Percentiles rank a stretch among this genome's conserved stretches.
Evolutionary conservation across 805 yeast species (phyloP).

Genomic region (Yamadazyma phyllophila): DNA sequence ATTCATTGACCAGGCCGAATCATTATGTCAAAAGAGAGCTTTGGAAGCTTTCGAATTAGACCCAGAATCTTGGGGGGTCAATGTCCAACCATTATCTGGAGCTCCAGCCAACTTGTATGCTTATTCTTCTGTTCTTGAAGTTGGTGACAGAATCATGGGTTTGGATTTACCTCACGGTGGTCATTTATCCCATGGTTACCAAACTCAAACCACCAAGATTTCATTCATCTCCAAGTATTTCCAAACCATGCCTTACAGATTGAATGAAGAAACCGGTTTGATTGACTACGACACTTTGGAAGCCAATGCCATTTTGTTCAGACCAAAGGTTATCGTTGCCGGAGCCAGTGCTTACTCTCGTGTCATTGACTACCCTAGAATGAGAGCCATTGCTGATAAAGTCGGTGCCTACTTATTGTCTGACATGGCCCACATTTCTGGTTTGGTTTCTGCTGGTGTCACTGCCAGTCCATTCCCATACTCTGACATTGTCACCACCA

Average conservation of each 20-base stretch:
- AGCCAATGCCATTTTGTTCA: conserved; percentile 82
- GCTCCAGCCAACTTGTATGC: conserved; percentile 98
- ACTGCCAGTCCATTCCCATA: conserved; percentile 95
- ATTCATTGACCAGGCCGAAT: conserved; percentile 91
- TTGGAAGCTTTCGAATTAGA: conserved; percentile 80
- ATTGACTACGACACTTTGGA: conserved; percentile 96
- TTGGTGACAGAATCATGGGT: conserved; percentile 97
- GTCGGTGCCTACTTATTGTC: conserved; percentile 95
- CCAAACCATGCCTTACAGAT: conserved; percentile 98
- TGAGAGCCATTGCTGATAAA: conserved; percentile 94
- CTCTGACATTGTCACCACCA: conserved; percentile 97
- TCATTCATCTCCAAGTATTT: conserved; percentile 95
- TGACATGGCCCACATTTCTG: conserved; percentile 99
- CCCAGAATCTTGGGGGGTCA: conserved; percentile 93
- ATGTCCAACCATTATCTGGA: conserved; percentile 94
- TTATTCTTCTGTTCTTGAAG: conserved; percentile 91
- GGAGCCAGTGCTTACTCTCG: conserved; percentile 99
- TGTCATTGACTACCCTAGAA: conserved; percentile 92
- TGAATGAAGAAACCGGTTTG: conserved; percentile 85
- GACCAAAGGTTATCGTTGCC: conserved; percentile 96
- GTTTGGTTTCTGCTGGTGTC: conserved; percentile 92
- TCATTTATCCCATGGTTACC: conserved; percentile 97
- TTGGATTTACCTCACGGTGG: conserved; percentile 98
- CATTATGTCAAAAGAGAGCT: conserved; percentile 92
- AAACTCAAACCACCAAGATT: conserved; percentile 88